Evolutionary conservation across 495 filamentous ascomycete species (phyloP).

Genomic region (Penicillium silybi): DNA sequence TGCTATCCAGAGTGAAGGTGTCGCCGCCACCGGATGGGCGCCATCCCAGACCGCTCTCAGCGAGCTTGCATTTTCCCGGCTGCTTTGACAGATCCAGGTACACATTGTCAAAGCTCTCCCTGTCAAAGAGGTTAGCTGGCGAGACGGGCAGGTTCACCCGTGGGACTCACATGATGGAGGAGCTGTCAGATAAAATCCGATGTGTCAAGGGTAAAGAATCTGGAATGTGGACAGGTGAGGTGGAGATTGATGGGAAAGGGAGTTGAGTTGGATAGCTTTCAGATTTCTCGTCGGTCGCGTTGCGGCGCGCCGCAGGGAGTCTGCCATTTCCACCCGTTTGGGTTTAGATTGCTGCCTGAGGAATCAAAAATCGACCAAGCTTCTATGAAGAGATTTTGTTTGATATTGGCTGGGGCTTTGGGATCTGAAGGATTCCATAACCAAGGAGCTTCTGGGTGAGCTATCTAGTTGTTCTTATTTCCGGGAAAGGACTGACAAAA

Average conservation of each 20-base stretch:
- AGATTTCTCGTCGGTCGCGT: slow-evolving; percentile 36
- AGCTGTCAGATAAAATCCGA: slow-evolving; percentile 10
- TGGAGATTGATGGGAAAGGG: background rate
- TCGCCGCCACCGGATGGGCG: slow-evolving; percentile 83
- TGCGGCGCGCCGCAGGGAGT: slow-evolving; percentile 28
- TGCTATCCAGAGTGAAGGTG: slow-evolving; percentile 82
- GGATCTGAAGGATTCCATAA: no score
- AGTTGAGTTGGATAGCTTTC: slow-evolving; percentile 18
- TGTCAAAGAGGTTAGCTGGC: slow-evolving; percentile 31
- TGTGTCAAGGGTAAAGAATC: background rate
- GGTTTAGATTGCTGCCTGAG: slow-evolving; percentile 25
- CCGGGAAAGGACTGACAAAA: no score
- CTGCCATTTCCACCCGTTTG: slow-evolving; percentile 21
- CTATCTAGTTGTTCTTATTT: no score
- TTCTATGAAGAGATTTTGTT: no score
- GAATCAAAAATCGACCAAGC: background rate
- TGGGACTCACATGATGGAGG: slow-evolving; percentile 42
- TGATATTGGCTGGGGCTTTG: no score
- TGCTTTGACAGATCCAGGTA: slow-evolving; percentile 90
- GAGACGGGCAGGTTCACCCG: background rate
- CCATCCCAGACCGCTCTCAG: slow-evolving; percentile 91
- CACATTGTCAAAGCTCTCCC: slow-evolving; percentile 95
- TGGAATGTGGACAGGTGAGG: background rate
- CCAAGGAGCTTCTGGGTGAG: no score
- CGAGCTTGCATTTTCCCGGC: slow-evolving; percentile 86